phyloP scores from a whole-genome alignment of 345 rosid genomes.

The Hirschfeldia incana region DNA sequence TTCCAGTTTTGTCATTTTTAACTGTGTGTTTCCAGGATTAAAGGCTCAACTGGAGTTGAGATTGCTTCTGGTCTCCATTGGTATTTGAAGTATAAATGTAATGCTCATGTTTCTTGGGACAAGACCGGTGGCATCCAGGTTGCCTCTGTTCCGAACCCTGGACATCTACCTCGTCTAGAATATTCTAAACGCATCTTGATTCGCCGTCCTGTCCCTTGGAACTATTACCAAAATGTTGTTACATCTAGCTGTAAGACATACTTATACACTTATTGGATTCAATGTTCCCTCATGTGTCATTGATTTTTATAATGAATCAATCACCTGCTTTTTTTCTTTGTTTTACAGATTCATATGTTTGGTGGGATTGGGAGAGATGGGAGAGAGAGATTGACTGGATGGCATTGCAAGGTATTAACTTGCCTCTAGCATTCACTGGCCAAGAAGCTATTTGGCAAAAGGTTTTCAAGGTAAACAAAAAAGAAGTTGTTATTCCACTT shows the following conservation, averaged over 20 bases:
- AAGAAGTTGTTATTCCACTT: background rate
- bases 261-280: slow-evolving; percentile 1
- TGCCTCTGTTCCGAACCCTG: slow-evolving; percentile 71
- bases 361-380: slow-evolving; percentile 98
- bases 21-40: slow-evolving; percentile 48
- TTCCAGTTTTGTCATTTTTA: background rate
- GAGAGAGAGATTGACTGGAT: slow-evolving; percentile 98
- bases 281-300: background rate
- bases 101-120: slow-evolving; percentile 94
- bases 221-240: slow-evolving; percentile 95
- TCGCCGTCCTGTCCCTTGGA: slow-evolving; percentile 91
- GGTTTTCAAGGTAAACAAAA: slow-evolving; percentile 69
- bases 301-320: background rate
- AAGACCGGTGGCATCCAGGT: slow-evolving; percentile 89
- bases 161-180: slow-evolving; percentile 65
- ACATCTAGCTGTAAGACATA: slow-evolving; percentile 82
- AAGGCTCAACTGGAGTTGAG: slow-evolving; percentile 87
- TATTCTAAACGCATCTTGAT: slow-evolving; percentile 57
- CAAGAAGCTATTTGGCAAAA: slow-evolving; percentile 95
- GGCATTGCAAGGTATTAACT: slow-evolving; percentile 95
- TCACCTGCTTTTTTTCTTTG: slow-evolving; percentile 11
- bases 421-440: slow-evolving; percentile 93
- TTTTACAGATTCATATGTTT: slow-evolving; percentile 76
- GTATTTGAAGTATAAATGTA: slow-evolving; percentile 84
- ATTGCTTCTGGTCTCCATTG: slow-evolving; percentile 90